Evolutionary conservation across 2,329 filamentous ascomycete genomes (phyloP).

Genomic region (Biscogniauxia sp.): DNA sequence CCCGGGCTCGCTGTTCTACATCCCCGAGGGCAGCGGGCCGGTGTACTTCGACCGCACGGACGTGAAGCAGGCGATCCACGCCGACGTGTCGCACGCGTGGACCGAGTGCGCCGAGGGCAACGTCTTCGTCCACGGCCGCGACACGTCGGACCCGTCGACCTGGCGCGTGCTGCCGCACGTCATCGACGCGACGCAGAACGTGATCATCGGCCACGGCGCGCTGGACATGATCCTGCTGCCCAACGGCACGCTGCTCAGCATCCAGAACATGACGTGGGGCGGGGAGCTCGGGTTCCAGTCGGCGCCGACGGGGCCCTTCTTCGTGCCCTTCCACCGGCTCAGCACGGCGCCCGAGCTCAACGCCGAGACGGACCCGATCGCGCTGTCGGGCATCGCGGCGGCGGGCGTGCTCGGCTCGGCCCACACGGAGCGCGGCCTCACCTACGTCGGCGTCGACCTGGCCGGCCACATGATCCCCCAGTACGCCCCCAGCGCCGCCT

Average conservation of each 20-base stretch:
- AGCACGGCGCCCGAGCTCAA: slow-evolving; percentile 26
- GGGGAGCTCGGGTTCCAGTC: slow-evolving; percentile 67
- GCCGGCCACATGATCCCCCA: slow-evolving; percentile 68
- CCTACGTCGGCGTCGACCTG: slow-evolving; percentile 62
- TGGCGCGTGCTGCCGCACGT: slow-evolving; percentile 64
- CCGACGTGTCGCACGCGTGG: slow-evolving; percentile 42
- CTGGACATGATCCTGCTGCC: slow-evolving; percentile 66
- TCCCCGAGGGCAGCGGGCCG: slow-evolving; percentile 53
- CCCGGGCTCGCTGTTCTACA: slow-evolving; percentile 62
- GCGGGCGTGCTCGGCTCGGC: slow-evolving; percentile 67
- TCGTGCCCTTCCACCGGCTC: slow-evolving; percentile 61
- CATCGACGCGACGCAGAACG: slow-evolving; percentile 70
- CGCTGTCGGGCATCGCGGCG: slow-evolving; percentile 48
- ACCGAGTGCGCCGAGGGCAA: slow-evolving; percentile 20
- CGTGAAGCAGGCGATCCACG: slow-evolving; percentile 68
- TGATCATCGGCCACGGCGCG: slow-evolving; percentile 70
- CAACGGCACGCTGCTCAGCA: slow-evolving; percentile 67
- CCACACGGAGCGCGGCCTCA: slow-evolving; percentile 74
- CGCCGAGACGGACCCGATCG: slow-evolving; percentile 17
- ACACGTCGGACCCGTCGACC: slow-evolving; percentile 53
- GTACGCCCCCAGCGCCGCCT: slow-evolving; percentile 66
- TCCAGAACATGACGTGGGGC: slow-evolving; percentile 82
- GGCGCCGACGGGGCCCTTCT: slow-evolving; percentile 60
- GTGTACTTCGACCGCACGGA: slow-evolving; percentile 71
- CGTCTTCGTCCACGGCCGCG: slow-evolving; percentile 41